Evolutionary conservation across 495 filamentous ascomycete genomes (phyloP).

Genomic region (Oleoguttula mirabilis): DNA sequence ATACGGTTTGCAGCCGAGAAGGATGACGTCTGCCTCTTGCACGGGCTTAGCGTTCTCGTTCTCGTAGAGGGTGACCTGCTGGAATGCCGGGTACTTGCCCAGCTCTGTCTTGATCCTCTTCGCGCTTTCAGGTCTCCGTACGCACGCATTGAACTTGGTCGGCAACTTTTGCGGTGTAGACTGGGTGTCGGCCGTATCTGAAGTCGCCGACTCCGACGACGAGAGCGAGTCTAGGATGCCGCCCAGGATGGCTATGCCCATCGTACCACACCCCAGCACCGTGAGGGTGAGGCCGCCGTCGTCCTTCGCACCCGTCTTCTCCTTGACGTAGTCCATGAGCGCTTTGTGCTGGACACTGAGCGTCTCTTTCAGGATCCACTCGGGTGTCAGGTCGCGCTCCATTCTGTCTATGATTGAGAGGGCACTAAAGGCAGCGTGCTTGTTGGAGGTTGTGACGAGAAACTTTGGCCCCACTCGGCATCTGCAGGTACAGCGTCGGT

Average conservation of each 20-base stretch:
- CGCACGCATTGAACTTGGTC: conserved; percentile 63
- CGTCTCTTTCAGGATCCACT: conserved; percentile 15
- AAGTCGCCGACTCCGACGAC: conserved; percentile 16
- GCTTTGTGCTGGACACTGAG: conserved; percentile 9
- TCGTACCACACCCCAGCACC: conserved; percentile 65
- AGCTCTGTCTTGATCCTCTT: conserved; percentile 38
- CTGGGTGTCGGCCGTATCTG: conserved; percentile 30
- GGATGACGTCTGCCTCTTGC: conserved; percentile 48
- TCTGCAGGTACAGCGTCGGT: too few relatives aligned
- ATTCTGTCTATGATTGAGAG: too few relatives aligned
- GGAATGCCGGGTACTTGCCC: conserved; percentile 8
- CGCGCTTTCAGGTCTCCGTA: conserved; percentile 49
- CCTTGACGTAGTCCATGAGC: conserved; percentile 3
- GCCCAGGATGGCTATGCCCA: conserved; percentile 74
- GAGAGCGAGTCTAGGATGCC: conserved; percentile 51
- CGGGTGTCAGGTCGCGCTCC: conserved; percentile 14
- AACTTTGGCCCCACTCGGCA: too few relatives aligned
- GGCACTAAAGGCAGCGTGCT: too few relatives aligned
- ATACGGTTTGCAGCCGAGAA: conserved; percentile 71
- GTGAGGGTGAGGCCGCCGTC: conserved; percentile 45
- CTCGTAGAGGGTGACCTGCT: conserved; percentile 27
- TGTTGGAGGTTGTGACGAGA: too few relatives aligned
- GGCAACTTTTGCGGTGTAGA: conserved; percentile 43
- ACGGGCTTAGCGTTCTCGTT: conserved; percentile 50
- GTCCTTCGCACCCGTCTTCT: neutral